Evolutionary conservation across 148 eudicot genomes (phyloP), one percentile per base, ranked within the genome.

Genomic region (Camellia lanceoleosa): DNA sequence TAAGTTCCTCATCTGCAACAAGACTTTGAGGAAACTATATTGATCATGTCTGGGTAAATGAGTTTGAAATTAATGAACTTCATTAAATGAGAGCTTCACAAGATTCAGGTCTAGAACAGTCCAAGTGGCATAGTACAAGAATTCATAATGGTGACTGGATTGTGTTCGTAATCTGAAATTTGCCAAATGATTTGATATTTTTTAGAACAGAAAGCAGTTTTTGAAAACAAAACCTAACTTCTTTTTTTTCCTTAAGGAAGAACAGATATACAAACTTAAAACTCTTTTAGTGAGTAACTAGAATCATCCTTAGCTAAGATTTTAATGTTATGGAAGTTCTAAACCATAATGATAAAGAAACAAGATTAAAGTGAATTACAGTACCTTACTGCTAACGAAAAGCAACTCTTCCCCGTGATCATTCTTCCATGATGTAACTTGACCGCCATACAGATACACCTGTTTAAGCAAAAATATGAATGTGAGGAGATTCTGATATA

Each of bases 381-480:
- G 72, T 84, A 92, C 98, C 98, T 94, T 92, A 76, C 77, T 89
- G 78, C 98, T 94, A 64, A 92, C 84, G 75, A 91, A 92, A 73
- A 94, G 93, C 83, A 94, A 82, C 78, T 94, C 98, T 77, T 94
- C 97, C 47, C 90, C 87, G 75, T 89, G 82, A 23, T 90, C 93
- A 85, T 94, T 91, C 89, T 92, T 94, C 98, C 98, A 94, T 60
- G 98, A 94, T 61, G 93, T 92, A 75, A 94, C 93, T 3, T 94
- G 97, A 78, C 82, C 97, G 23, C 98, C 98, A 77, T 89, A 92
- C 7, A 92, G 83, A 83, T 91, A 91, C 66, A 94, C 84, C 98
- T 94, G 80, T 74, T 62, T 54, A 82, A 66, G 73, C 52, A 69
- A 73, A 78, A 56, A 59, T 5, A 66, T 30, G 3, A 38, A 46